Evolutionary conservation across 805 yeast genomes (phyloP).

Genomic region (Schwanniomyces vanrijiae): DNA sequence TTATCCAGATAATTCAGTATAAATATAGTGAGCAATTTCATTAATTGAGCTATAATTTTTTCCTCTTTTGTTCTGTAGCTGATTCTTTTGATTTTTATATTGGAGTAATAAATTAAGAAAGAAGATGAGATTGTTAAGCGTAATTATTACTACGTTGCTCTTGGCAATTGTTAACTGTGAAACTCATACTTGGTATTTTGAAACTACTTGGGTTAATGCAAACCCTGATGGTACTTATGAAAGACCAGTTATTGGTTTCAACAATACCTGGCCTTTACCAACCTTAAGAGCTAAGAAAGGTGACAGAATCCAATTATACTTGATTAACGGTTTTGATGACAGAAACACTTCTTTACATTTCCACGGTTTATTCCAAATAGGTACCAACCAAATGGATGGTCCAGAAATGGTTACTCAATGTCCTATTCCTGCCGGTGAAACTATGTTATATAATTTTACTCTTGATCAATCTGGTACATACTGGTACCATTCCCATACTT

Average conservation of each 20-base stretch:
- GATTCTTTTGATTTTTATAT: conserved; percentile 7
- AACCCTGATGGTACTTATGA: conserved; percentile 65
- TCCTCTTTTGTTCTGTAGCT: conserved; percentile 12
- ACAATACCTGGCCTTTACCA: conserved; percentile 88
- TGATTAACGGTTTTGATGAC: conserved; percentile 72
- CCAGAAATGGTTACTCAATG: conserved; percentile 87
- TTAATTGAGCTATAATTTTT: conserved; percentile 9
- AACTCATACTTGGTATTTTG: conserved; percentile 65
- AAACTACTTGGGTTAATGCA: conserved; percentile 64
- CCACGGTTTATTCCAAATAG: conserved; percentile 89
- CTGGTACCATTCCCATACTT: conserved; percentile 97
- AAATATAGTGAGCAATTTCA: background rate
- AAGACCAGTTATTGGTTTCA: conserved; percentile 64
- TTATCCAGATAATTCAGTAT: background rate
- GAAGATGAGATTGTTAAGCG: conserved; percentile 12
- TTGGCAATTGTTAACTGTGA: conserved; percentile 28
- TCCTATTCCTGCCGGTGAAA: conserved; percentile 80
- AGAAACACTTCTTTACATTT: conserved; percentile 80
- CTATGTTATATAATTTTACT: conserved; percentile 83
- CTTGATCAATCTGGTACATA: conserved; percentile 85
- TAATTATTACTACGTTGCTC: conserved; percentile 12
- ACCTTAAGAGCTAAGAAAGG: conserved; percentile 71
- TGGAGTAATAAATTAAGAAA: conserved; percentile 8
- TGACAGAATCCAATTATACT: conserved; percentile 70
- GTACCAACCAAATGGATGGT: conserved; percentile 83